Percentiles rank a stretch among this genome's conserved stretches.
phyloP scores from a whole-genome alignment of 768 basidiomycete species.

The Imleria badia region DNA sequence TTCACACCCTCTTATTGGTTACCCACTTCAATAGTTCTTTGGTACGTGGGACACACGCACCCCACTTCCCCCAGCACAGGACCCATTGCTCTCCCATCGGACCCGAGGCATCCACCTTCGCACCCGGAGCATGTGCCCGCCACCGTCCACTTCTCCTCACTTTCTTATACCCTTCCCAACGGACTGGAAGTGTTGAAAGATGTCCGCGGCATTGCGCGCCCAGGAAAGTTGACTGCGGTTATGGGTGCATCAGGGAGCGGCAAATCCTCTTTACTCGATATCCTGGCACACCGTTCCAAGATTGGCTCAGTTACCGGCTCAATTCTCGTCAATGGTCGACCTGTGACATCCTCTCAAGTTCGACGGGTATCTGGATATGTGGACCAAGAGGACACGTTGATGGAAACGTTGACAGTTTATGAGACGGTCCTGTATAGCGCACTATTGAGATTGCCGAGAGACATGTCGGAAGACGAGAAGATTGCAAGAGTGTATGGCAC shows the following conservation, averaged over 20 bases:
- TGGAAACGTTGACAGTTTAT: conserved; percentile 96
- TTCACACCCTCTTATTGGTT: neutral
- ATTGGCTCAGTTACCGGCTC: conserved; percentile 70
- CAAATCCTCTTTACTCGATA: conserved; percentile 95
- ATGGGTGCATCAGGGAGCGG: conserved; percentile 98
- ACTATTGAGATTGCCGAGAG: conserved; percentile 82
- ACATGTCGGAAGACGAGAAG: conserved; percentile 97
- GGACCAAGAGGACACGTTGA: conserved; percentile 97
- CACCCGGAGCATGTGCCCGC: conserved; percentile 87
- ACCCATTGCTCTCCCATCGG: conserved; percentile 87
- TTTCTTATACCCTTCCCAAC: conserved; percentile 72
- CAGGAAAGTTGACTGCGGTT: conserved; percentile 91
- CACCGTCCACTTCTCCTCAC: conserved; percentile 82
- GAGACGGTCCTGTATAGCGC: conserved; percentile 97
- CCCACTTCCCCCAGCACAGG: conserved; percentile 42
- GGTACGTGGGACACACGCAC: conserved; percentile 84
- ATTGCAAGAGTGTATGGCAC: conserved; percentile 93
- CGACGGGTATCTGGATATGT: conserved; percentile 91
- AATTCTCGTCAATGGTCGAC: conserved; percentile 83
- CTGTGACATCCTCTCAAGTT: conserved; percentile 72
- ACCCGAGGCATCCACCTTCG: conserved; percentile 56
- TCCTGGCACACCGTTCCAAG: conserved; percentile 89
- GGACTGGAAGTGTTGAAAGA: conserved; percentile 70
- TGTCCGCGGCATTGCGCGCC: conserved; percentile 80
- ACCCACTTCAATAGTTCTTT: conserved; percentile 54